Evolutionary conservation across 139 green algal species (phyloP).

Genomic region (Gonium pectorale): DNA sequence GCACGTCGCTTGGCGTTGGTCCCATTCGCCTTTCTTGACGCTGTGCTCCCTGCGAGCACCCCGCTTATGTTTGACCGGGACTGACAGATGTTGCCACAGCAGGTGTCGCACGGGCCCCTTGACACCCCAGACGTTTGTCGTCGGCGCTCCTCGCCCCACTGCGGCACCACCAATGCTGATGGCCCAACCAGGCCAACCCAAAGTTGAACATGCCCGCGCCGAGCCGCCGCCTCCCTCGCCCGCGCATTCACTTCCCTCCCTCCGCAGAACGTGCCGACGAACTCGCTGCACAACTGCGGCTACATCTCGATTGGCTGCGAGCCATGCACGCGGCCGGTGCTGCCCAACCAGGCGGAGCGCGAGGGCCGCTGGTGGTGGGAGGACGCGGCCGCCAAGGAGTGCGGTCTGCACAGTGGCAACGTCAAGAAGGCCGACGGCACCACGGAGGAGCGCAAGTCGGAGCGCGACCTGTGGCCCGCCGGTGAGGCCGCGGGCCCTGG

Average conservation of each 20-base stretch:
- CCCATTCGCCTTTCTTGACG: too few species aligned
- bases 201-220: too few species aligned
- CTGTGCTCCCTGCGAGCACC: too few species aligned
- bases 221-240: too few species aligned
- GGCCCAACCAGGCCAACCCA: too few species aligned
- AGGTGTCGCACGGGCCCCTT: too few species aligned
- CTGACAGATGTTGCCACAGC: too few species aligned
- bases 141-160: too few species aligned
- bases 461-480: slow-evolving; percentile 76
- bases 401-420: slow-evolving; percentile 96
- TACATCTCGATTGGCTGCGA: slow-evolving; percentile 98
- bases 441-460: slow-evolving; percentile 56
- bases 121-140: too few species aligned
- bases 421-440: slow-evolving; percentile 72
- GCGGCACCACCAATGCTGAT: too few species aligned
- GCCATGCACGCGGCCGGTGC: slow-evolving; percentile 94
- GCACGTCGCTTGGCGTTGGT: too few species aligned
- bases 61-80: too few species aligned
- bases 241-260: background rate
- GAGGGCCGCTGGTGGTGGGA: slow-evolving; percentile 99
- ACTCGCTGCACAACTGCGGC: slow-evolving; percentile 92
- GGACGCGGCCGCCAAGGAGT: slow-evolving; percentile 92
- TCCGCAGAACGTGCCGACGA: slow-evolving; percentile 85
- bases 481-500: background rate
- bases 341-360: slow-evolving; percentile 93